Evolutionary conservation across 306 rosid genomes (phyloP).

Genomic region (Senna tora): DNA sequence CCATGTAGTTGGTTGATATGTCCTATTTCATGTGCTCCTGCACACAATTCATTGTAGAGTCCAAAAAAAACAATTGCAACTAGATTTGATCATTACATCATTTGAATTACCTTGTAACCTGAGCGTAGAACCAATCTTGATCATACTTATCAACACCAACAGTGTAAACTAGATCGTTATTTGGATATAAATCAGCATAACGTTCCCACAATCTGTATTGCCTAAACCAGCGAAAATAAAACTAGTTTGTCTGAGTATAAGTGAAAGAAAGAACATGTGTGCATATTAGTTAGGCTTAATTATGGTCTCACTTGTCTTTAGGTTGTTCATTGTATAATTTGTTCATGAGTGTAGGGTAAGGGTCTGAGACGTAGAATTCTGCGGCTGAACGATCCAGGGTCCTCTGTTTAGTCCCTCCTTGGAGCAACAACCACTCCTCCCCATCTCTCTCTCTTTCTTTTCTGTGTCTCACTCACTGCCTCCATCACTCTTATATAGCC

Average conservation of each 20-base stretch:
- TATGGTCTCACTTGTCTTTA: conserved; percentile 49
- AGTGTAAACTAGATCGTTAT: conserved; percentile 56
- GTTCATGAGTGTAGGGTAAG: conserved; percentile 71
- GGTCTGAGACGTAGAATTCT: conserved; percentile 76
- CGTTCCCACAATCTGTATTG: conserved; percentile 80
- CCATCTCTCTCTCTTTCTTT: background rate
- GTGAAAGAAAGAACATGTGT: background rate
- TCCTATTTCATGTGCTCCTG: conserved; percentile 55
- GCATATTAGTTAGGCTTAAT: background rate
- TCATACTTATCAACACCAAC: conserved; percentile 37
- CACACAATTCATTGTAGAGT: background rate
- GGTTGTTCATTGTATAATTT: conserved; percentile 42
- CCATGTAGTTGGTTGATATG: conserved; percentile 78
- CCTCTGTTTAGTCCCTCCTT: background rate
- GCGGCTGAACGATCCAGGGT: conserved; percentile 63
- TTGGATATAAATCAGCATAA: conserved; percentile 55
- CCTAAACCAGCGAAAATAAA: conserved; percentile 51
- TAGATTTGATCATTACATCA: background rate
- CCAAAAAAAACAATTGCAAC: background rate
- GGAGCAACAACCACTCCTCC: background rate
- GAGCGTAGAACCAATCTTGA: conserved; percentile 72
- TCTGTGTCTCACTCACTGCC: background rate
- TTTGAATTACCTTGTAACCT: conserved; percentile 48
- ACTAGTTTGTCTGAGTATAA: background rate
- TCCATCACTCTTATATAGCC: too few relatives aligned